phyloP scores from a whole-genome alignment of 371 early-diverging fungal genomes.

The Mucor circinelloides region DNA sequence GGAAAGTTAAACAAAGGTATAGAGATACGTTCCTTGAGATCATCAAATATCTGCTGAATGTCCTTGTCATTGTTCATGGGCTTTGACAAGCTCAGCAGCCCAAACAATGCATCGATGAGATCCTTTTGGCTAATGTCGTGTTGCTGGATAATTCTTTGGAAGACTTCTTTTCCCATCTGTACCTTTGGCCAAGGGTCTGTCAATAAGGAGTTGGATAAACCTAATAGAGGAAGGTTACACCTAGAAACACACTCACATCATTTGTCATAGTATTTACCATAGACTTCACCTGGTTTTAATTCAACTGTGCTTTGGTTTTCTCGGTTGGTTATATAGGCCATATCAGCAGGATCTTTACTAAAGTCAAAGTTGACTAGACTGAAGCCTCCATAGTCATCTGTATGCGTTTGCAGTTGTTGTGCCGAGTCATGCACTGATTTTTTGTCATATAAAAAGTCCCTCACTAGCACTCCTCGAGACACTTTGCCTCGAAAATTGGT shows the following conservation, averaged over 20 bases:
- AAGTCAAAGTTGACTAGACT: conserved; percentile 57
- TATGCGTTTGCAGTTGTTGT: conserved; percentile 25
- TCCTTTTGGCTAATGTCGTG: conserved; percentile 21
- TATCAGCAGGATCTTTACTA: conserved; percentile 23
- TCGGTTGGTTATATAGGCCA: conserved; percentile 48
- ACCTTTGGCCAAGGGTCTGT: conserved; percentile 58
- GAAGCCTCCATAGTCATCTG: conserved; percentile 51
- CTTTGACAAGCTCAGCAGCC: conserved; percentile 42
- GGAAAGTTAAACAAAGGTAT: conserved; percentile 31
- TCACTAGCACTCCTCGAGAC: conserved; percentile 59
- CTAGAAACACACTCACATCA: neutral
- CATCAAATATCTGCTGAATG: conserved; percentile 16
- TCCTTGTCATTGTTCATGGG: conserved; percentile 18
- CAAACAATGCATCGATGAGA: conserved; percentile 49
- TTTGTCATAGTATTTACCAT: conserved; percentile 31
- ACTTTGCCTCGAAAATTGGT: conserved; percentile 35
- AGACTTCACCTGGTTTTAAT: conserved; percentile 31
- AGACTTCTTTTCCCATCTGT: conserved; percentile 33
- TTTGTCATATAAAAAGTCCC: conserved; percentile 35
- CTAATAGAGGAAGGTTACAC: conserved; percentile 12
- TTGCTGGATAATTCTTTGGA: conserved; percentile 35
- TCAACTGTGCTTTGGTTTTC: conserved; percentile 23
- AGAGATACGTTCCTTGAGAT: conserved; percentile 40
- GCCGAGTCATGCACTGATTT: conserved; percentile 26
- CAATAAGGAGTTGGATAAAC: conserved; percentile 56